Base-by-base conservation (phyloP, 2,329 filamentous ascomycete genomes). In the Aspergillus melleus region DNA sequence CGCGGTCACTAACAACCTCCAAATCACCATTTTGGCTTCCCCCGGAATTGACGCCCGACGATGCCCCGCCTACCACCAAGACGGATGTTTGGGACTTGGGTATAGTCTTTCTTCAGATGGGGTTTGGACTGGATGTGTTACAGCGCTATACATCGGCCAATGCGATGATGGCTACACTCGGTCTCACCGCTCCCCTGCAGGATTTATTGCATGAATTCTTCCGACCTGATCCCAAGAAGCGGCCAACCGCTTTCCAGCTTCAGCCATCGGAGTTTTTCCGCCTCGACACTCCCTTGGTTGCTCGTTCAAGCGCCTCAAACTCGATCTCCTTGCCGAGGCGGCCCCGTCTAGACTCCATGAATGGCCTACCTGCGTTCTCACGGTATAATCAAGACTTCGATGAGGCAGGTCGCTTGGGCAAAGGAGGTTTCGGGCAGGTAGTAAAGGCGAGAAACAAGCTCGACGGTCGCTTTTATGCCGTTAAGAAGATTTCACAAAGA, bases 61-160 rank as follows among this genome's bases (percentile, higher is more conserved):
- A 83, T 30, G 81, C 71, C 36, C 71, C 74, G 42, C 74, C 74
- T 55, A 89, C 74, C 82, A 89, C 77, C 68, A 96, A 96, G 74
- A 91, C 92, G 0, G 95, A 98, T 73, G 86, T 98, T 9, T 99
- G 95, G 95, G 91, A 97, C 66, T 87, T 99, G 68, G 95, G 95
- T 4, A 86, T 97, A 30, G 85, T 97, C 5, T 90, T 97, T 67
- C 76, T 96, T 44, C 94, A 99, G 73, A 97, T 98, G 92, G 85
- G 95, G 3, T 94, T 97, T 73, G 95, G 95, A 2, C 81, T 92
- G 36, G 87, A 92, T 65, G 85, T 92, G 6, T 81, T 90, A 19
- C 83, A 89, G 60, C 90, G 88, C 60, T 94, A 95, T 74, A 88
- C 88, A 16, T 96, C 92, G 0, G 93, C 94, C 1, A 86, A 84